Evolutionary conservation across 257 asterid species (phyloP).

Genomic region (Ligustrum vulgare): DNA sequence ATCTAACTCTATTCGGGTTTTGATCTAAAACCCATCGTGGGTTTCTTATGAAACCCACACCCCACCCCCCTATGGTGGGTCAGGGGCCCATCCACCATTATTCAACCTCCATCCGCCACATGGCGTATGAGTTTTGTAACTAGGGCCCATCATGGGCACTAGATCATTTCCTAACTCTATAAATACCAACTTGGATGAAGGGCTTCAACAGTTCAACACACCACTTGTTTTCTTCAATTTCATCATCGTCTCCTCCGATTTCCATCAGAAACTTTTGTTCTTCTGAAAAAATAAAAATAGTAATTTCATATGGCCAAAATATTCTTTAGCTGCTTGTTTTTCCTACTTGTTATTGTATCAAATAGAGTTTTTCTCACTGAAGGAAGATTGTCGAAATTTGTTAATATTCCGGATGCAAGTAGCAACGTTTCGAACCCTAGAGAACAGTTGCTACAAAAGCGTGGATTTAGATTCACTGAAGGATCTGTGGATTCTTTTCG

Average conservation of each 20-base stretch:
- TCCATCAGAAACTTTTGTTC: not conserved
- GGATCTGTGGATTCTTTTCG: constrained; percentile 52
- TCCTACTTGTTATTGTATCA: constrained; percentile 35
- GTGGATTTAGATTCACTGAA: constrained; percentile 23
- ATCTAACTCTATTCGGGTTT: no score
- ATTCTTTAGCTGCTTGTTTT: constrained; percentile 21
- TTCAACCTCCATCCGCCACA: no score
- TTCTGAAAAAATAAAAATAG: not conserved
- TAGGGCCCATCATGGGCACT: no score
- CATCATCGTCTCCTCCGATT: not conserved
- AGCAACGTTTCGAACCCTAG: constrained; percentile 5
- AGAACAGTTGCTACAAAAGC: not conserved
- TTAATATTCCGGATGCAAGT: not conserved
- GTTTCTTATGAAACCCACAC: no score
- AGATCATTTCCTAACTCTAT: no score
- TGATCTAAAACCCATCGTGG: no score
- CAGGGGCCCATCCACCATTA: no score
- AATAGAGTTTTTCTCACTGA: constrained; percentile 26
- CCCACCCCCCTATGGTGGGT: no score
- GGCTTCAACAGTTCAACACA: not conserved
- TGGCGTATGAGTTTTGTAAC: no score
- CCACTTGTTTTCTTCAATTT: constrained; percentile 3
- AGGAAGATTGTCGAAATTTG: constrained; percentile 37
- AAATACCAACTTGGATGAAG: constrained; percentile 31
- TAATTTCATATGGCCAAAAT: constrained; percentile 30